Percentiles rank a stretch among this genome's conserved stretches.
Conservation (phyloP, 495 filamentous ascomycete species). For the Trichocladium antarcticum region DNA sequence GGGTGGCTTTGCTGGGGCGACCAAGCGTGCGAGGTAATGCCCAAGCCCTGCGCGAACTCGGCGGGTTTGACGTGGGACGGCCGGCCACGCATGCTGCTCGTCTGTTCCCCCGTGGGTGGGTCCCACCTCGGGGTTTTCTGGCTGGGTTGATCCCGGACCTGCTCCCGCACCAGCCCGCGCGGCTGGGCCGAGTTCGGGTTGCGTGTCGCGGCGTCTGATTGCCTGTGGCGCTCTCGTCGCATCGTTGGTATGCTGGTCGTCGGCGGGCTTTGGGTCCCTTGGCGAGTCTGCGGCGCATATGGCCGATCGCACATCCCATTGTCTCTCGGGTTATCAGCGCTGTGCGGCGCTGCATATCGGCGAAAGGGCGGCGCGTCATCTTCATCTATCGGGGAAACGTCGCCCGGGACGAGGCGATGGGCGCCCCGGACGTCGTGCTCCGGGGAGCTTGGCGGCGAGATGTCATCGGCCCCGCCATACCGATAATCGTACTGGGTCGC, state of each 20-base stretch:
- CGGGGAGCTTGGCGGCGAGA: conserved; percentile 42
- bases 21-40: conserved; percentile 19
- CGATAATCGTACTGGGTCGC: conserved; percentile 23
- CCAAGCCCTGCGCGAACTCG: conserved; percentile 32
- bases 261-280: conserved; percentile 11
- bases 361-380: conserved; percentile 10
- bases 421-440: conserved; percentile 22
- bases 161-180: conserved; percentile 16
- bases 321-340: not conserved
- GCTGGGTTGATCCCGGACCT: conserved; percentile 17
- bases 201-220: conserved; percentile 31
- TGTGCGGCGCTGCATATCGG: not conserved
- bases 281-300: not conserved
- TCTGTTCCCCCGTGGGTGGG: conserved; percentile 41
- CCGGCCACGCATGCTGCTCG: conserved; percentile 32
- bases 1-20: conserved; percentile 15
- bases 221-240: conserved; percentile 38
- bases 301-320: not conserved
- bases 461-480: conserved; percentile 27
- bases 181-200: conserved; percentile 26
- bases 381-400: conserved; percentile 46
- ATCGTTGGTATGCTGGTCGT: conserved; percentile 39
- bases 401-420: conserved; percentile 22
- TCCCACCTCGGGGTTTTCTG: conserved; percentile 35
- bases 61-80: conserved; percentile 40